Base-by-base conservation (phyloP, 139 green algal species). In the Micractinium sp. region DNA sequence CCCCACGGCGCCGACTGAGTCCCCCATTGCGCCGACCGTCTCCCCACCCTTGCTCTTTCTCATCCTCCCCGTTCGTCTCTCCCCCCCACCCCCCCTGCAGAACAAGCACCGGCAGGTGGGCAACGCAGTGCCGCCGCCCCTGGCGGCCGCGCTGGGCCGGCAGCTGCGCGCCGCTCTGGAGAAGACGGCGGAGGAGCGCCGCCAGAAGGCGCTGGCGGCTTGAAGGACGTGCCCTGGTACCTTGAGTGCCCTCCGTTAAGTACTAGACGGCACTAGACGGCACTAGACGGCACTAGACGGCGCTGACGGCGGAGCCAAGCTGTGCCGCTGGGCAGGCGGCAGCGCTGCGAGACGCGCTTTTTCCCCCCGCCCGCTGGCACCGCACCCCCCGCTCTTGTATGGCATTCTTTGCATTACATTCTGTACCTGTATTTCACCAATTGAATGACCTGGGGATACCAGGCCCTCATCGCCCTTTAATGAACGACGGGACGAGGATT, bases 61-160 rank as follows among this genome's bases (percentile, higher is more conserved):
- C 47, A n/a, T 56, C 47, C 47, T 56, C 47, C 47, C 9, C 47
- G 47, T 56, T n/a, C n/a, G n/a, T n/a, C n/a, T n/a, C n/a, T n/a
- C n/a, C n/a, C n/a, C n/a, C n/a, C n/a, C n/a, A n/a, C n/a, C n/a
- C n/a, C 47, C 47, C 47, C 47, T 56, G 36, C 93, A 97, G 82
- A 95, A 94, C 83, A 96, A 96, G 92, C 95, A 98, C 86, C 91
- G 95, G 2, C 96, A 98, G 92, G 96, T 99, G 9, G 96, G 96
- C 87, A 99, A 99, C 88, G 97, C 97, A 1, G 97, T 99, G 85
- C 97, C 97, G 31, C 95, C 95, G 20, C 97, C 97, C 0, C 93
- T 99, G 87, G 96, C 96, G 9, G 90, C 92, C n/a, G 93, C 96
- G 14, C 93, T 99, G 69, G 97, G 97, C 39, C 33, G 87, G 20